Conservation (phyloP, 768 basidiomycete genomes). For the Lactifluus hygrophoroides region DNA sequence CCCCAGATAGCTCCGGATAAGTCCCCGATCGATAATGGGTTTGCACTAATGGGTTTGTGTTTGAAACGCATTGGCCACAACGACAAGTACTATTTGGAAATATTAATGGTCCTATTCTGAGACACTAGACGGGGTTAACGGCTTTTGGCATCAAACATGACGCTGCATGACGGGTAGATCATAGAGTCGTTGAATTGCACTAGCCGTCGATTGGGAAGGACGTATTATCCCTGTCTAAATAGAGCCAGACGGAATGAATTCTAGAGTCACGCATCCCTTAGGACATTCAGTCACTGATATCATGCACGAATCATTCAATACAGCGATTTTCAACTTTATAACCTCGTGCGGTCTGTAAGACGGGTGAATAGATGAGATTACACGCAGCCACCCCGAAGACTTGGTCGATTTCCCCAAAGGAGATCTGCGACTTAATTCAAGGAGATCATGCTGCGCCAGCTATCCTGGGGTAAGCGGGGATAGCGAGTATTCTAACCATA, state of each 20-base stretch:
- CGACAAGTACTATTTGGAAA: slow-evolving; percentile 1
- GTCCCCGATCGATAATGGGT: slow-evolving; percentile 14
- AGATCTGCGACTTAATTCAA: slow-evolving; percentile 1
- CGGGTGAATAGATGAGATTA: neutral
- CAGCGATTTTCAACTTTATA: neutral
- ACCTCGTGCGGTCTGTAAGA: neutral
- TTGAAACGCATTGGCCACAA: slow-evolving; percentile 1
- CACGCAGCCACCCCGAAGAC: neutral
- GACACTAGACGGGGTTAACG: slow-evolving; percentile 4
- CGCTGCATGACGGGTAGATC: neutral
- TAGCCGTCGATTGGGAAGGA: neutral
- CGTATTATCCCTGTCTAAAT: neutral
- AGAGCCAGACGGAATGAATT: neutral
- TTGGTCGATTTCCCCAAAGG: neutral
- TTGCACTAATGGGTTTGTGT: neutral
- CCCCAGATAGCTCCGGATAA: neutral
- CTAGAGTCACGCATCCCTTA: neutral
- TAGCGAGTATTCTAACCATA: neutral
- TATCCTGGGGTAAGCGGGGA: neutral
- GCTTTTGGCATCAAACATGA: slow-evolving; percentile 1
- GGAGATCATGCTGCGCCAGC: neutral
- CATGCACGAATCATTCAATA: neutral
- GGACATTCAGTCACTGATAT: neutral
- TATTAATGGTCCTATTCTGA: neutral
- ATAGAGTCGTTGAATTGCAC: neutral